phyloP scores from a whole-genome alignment of 202 grass and related monocot genomes.

The Eragrostis tef region DNA sequence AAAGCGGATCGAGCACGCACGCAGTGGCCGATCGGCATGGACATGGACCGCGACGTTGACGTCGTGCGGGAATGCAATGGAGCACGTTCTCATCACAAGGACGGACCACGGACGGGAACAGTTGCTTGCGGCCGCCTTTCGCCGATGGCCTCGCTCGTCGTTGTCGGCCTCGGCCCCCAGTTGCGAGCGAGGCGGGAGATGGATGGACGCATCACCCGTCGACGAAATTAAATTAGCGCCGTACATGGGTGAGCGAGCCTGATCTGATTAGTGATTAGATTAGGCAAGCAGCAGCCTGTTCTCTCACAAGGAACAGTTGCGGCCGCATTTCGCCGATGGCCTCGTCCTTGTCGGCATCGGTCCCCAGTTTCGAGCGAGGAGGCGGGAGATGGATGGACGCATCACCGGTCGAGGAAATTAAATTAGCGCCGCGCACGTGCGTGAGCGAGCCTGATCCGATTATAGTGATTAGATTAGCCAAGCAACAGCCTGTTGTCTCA shows the following conservation, averaged over 20 bases:
- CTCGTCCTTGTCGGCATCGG: neutral
- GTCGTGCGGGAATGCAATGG: neutral
- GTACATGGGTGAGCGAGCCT: too few relatives aligned
- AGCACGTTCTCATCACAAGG: neutral
- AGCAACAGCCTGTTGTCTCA: too few relatives aligned
- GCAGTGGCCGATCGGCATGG: neutral
- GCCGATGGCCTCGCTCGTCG: neutral
- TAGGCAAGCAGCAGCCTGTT: too few relatives aligned
- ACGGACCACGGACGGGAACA: too few relatives aligned
- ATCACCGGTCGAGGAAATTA: neutral
- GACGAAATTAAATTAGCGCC: neutral
- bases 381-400: neutral
- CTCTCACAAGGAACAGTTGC: neutral
- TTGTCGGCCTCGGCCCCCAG: neutral
- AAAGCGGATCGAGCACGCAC: neutral
- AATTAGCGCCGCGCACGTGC: too few relatives aligned
- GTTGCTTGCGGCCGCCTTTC: neutral
- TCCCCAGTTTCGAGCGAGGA: neutral
- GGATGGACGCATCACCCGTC: neutral
- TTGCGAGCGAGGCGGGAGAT: neutral
- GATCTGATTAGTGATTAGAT: too few relatives aligned
- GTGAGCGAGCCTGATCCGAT: too few relatives aligned
- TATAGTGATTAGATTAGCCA: too few relatives aligned
- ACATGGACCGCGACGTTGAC: slow-evolving; percentile 8
- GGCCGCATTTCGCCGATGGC: neutral